Evolutionary conservation across 768 basidiomycete genomes (phyloP), one percentile per base, ranked within the genome.

Genomic region (Suillus placidus): DNA sequence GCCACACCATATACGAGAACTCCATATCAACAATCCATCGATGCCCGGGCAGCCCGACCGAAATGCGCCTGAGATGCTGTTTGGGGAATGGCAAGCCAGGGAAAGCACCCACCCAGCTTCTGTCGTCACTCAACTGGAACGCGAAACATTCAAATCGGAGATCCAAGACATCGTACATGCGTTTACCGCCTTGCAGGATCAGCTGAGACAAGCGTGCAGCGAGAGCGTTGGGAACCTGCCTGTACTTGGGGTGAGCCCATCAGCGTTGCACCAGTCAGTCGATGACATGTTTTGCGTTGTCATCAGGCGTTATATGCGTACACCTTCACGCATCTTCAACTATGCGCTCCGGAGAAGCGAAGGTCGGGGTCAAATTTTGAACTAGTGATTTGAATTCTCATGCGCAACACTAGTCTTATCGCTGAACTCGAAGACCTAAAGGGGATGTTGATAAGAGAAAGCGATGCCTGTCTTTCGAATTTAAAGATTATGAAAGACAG

Each of bases 241-340:
- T 1, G 69, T 74, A 32, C 71, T 76, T 52, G 76, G 72, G 55
- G 74, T 77, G 47, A 34, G 72, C 2, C 54, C 20, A 32, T 49
- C 43, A 20, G 12, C 47, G 8, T 52, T 16, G 45, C 62, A 58
- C 20, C 40, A 23, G 7, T 64, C 63, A 20, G 1, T 45, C 23
- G 32, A 43, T 20, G 49, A 12, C 9, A 64, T 71, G 70, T 54
- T 73, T 40, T 7, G 42, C 30, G 26, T 8, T 45, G 34, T 30
- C 18, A 37, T 30, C 34, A 75, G 74, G 75, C 72, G 45, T 49
- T 75, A 56, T 69, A 76, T 8, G 76, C 74, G 34, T 76, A 77
- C 49, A 67, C 68, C 3, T 75, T 72, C 37, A 75, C 76, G 6
- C 76, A 75, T 60, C 35, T 75, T 32, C 34, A 68, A 13, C 6